Evolutionary conservation across 106 monocot genomes (phyloP).

Genomic region (Gastrodia elata): DNA sequence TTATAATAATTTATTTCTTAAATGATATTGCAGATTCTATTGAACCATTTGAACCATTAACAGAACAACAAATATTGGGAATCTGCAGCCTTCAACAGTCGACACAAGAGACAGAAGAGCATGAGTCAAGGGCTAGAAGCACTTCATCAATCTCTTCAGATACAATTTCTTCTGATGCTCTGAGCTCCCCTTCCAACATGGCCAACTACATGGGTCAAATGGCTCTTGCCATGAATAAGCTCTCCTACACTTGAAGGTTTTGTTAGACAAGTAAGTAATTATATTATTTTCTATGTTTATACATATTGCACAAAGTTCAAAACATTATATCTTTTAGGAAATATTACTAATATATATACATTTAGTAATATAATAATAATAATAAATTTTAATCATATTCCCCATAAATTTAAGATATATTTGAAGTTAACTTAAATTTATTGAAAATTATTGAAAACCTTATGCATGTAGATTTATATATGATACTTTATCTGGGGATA

Average conservation of each 20-base stretch:
- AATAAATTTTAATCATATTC: too few species aligned
- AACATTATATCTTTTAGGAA: too few species aligned
- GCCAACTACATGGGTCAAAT: constrained; percentile 95
- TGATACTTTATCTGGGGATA: too few species aligned
- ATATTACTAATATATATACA: too few species aligned
- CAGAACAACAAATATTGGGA: constrained; percentile 82
- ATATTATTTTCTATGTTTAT: not conserved
- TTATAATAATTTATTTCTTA: too few species aligned
- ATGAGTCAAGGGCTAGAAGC: constrained; percentile 78
- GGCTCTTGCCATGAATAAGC: constrained; percentile 81
- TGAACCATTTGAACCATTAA: constrained; percentile 64
- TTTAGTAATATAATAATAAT: too few species aligned
- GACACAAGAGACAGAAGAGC: constrained; percentile 83
- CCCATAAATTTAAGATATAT: too few species aligned
- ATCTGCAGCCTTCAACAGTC: constrained; percentile 69
- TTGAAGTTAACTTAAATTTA: too few species aligned
- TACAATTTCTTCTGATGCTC: constrained; percentile 52
- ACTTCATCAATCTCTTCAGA: constrained; percentile 73
- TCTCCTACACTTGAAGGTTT: constrained; percentile 70
- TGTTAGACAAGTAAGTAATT: constrained; percentile 54
- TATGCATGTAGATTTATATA: too few species aligned
- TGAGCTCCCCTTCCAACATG: constrained; percentile 61
- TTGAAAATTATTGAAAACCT: too few species aligned
- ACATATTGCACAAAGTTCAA: too few species aligned
- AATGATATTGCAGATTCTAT: constrained; percentile 35